A percentile compares a stretch with the other conserved stretches of the same genome.
Conservation (phyloP, 495 filamentous ascomycete genomes). For the Aspergillus wentii region DNA sequence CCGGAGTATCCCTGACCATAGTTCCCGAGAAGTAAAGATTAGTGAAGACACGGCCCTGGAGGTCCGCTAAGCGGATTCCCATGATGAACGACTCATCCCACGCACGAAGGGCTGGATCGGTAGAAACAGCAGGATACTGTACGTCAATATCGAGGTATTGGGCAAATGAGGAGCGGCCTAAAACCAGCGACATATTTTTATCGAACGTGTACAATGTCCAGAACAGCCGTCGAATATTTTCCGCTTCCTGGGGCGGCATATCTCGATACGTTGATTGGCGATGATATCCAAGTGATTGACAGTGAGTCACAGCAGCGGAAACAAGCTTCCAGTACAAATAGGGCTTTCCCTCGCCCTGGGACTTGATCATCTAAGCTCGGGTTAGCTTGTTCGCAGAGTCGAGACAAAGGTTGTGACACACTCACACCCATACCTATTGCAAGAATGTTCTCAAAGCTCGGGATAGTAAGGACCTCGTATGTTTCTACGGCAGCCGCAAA, state of each 20-base stretch:
- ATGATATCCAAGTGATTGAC: conserved; percentile 13
- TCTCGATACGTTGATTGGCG: conserved; percentile 11
- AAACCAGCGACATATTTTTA: conserved; percentile 15
- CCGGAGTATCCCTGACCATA: not conserved
- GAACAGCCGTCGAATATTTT: conserved; percentile 13
- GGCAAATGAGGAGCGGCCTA: conserved; percentile 14
- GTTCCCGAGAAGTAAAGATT: conserved; percentile 8
- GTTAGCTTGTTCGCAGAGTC: too few species aligned
- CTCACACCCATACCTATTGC: conserved; percentile 19
- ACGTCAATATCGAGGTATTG: conserved; percentile 17
- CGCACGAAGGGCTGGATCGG: conserved; percentile 9
- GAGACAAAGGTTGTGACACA: too few species aligned
- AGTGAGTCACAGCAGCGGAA: conserved; percentile 8
- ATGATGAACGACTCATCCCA: conserved; percentile 17
- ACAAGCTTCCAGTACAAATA: conserved; percentile 4
- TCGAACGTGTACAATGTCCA: conserved; percentile 17
- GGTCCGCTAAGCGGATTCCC: conserved; percentile 9
- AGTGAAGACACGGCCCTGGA: conserved; percentile 11
- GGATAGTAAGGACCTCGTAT: conserved; percentile 13
- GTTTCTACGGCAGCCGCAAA: conserved; percentile 13
- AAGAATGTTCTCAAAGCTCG: conserved; percentile 21
- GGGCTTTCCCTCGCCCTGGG: conserved; percentile 15
- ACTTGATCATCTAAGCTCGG: conserved; percentile 7
- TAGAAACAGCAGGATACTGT: conserved; percentile 2
- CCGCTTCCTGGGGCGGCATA: conserved; percentile 1